Evolutionary conservation across 2,329 filamentous ascomycete genomes (phyloP), one percentile per base, ranked within the genome.

Genomic region (Phaeosphaeriaceae sp.): DNA sequence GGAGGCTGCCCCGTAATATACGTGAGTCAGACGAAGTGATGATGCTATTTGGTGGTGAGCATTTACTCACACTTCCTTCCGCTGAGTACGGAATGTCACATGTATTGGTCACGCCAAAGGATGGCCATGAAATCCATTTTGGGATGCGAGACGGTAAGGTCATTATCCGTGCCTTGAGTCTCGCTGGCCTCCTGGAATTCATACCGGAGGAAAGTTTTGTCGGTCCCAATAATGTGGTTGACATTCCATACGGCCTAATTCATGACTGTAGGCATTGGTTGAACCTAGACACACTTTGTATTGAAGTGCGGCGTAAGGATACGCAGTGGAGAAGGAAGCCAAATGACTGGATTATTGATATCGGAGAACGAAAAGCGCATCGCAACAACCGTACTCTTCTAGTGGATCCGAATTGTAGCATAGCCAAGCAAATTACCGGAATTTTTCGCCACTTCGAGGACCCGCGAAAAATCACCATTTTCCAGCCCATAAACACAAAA

Each of bases 191-290:
- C 0, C 58, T 75, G 0, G 76, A 80, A 42, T 60, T 68, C 1
- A 50, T 81, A 71, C 1, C 37, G 41, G 0, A 8, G 45, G 0
- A 30, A 71, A 0, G 74, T 2, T 26, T 26, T 26, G 7, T 79
- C 33, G 18, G 43, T 2, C 35, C 46, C 39, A 5, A 6, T 42
- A 18, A 2, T 20, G 37, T 4, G 77, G 70, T 8, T 29, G 83
- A 86, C 53, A 66, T 87, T 0, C 86, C 86, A 0, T 56, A 55
- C 0, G 62, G 74, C 0, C 70, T 89, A 0, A 52, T 85, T 0
- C 65, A 80, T 0, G 68, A 77, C 6, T 87, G 81, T 41, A 73
- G 81, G 0, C 85, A 89, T 52, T 88, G 85, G 84, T 70, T 87
- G 3, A 73, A 87, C 34, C 11, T 85, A n/a, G 0, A 39, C 7